Percentiles rank a stretch among this genome's conserved stretches.
These are phyloP conservation scores for Marchantia polymorpha DNA, from an alignment of 225 moss, liverwort and hornwort genomes.

Conservation along the genomic window DNA sequence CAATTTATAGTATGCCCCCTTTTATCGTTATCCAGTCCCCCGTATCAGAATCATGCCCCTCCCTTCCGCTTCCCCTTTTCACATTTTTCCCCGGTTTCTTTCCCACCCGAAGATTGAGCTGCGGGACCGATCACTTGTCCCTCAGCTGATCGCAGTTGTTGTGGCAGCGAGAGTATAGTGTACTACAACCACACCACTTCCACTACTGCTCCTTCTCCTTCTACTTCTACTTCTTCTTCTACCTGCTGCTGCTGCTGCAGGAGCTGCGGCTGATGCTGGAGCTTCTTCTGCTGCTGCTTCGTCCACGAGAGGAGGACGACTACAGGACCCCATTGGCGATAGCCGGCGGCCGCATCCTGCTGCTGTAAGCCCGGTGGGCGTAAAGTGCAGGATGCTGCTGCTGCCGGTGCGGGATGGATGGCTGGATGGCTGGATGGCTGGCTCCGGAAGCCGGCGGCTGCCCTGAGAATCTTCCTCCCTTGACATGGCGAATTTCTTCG, in stretches of 20 bases:
- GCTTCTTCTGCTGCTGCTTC: not conserved
- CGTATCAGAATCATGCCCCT: not conserved
- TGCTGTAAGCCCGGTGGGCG: not conserved
- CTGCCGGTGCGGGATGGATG: not conserved
- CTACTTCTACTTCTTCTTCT: not conserved
- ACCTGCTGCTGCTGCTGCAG: not conserved
- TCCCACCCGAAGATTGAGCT: not conserved
- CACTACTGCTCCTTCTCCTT: not conserved
- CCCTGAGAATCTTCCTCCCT: not conserved
- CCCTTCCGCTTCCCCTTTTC: not conserved
- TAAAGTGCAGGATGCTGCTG: slow-evolving; percentile 9
- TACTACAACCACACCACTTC: no score
- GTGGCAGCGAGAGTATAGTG: no score
- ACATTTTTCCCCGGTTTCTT: not conserved
- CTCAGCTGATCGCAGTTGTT: no score
- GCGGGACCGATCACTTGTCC: no score
- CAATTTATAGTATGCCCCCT: not conserved
- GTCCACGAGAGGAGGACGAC: not conserved
- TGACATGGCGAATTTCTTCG: not conserved
- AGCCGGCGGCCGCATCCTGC: slow-evolving; percentile 8
- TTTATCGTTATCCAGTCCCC: not conserved
- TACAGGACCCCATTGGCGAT: not conserved
- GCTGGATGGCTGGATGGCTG: not conserved
- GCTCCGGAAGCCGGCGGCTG: slow-evolving; percentile 1
- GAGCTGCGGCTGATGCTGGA: not conserved